Base-by-base conservation (phyloP, 1,284 basidiomycete genomes). In the Bjerkandera adusta region DNA sequence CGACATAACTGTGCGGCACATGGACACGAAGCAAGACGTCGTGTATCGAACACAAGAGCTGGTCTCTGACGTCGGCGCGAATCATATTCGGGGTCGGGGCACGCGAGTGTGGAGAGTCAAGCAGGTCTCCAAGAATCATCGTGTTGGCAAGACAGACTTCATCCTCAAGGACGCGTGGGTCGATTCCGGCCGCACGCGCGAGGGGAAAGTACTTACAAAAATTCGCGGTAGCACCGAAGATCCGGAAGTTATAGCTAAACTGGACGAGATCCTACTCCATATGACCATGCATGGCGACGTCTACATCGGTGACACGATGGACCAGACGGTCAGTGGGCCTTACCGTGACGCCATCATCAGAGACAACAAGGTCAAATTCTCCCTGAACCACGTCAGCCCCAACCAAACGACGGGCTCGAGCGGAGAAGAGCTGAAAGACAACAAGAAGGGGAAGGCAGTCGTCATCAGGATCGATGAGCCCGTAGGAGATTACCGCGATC, bases 191-290 rank as follows among this genome's bases (percentile, higher is more conserved):
- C 38, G 25, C 5, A n/a, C 7, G 4, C 22, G 15, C 6, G 38
- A 40, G 27, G 38, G 38, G 5, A 11, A 4, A 15, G 29, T 26
- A 13, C 13, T 7, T 4, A 10, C 16, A 12, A 13, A 7, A 5
- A 25, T 5, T 20, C 35, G 29, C 10, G 29, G 29, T 32, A n/a
- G 10, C 29, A n/a, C 29, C n/a, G n/a, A n/a, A n/a, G n/a, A n/a
- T n/a, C n/a, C n/a, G n/a, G n/a, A 22, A n/a, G 38, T 6, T 27
- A 22, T 40, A 13, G 30, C 25, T 26, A 16, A n/a, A 11, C 30
- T 6, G 16, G 4, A 27, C 11, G 29, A 30, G 15, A 27, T 7
- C 18, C 11, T 26, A 46, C 79, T 48, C 48, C n/a, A n/a, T n/a
- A n/a, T n/a, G n/a, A n/a, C n/a, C n/a, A n/a, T n/a, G n/a, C n/a